Percentiles rank a stretch among this genome's conserved stretches.
phyloP scores from a whole-genome alignment of 192 early-diverging fungal genomes.

The Cetraspora pellucida region DNA sequence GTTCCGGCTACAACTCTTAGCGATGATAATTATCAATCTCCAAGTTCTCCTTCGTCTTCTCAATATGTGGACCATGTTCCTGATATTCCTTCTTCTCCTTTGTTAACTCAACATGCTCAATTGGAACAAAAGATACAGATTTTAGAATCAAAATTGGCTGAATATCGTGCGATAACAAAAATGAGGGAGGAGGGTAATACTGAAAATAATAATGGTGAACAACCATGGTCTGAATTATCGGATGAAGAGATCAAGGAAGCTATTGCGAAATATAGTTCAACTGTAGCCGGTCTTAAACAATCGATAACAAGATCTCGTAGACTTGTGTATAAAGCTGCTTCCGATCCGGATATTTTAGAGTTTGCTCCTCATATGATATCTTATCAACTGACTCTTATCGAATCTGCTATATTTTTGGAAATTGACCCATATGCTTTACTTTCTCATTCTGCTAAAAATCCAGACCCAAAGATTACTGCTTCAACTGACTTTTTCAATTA shows the following conservation, averaged over 20 bases:
- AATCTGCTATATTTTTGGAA: constrained; percentile 66
- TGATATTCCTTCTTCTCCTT: constrained; percentile 58
- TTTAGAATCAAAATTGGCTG: constrained; percentile 42
- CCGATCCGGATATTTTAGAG: constrained; percentile 55
- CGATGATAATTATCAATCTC: constrained; percentile 43
- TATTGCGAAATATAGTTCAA: constrained; percentile 46
- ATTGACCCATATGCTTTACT: constrained; percentile 63
- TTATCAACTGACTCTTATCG: constrained; percentile 70
- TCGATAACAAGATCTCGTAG: constrained; percentile 56
- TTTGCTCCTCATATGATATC: constrained; percentile 66
- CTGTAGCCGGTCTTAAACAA: constrained; percentile 51
- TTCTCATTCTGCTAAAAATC: constrained; percentile 61
- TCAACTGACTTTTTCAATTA: constrained; percentile 84
- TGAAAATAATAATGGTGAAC: constrained; percentile 17
- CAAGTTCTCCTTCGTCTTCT: constrained; percentile 26
- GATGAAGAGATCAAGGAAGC: constrained; percentile 49
- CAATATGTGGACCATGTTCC: constrained; percentile 54
- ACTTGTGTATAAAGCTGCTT: constrained; percentile 54
- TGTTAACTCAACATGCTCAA: constrained; percentile 51
- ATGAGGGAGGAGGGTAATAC: constrained; percentile 13
- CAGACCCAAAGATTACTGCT: constrained; percentile 61
- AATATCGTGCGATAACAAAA: constrained; percentile 26
- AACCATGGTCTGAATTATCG: constrained; percentile 38
- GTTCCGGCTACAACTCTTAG: constrained; percentile 55
- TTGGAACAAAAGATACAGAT: constrained; percentile 51